Base-by-base conservation (phyloP, 768 basidiomycete species). In the Hygrocybe punicea region DNA sequence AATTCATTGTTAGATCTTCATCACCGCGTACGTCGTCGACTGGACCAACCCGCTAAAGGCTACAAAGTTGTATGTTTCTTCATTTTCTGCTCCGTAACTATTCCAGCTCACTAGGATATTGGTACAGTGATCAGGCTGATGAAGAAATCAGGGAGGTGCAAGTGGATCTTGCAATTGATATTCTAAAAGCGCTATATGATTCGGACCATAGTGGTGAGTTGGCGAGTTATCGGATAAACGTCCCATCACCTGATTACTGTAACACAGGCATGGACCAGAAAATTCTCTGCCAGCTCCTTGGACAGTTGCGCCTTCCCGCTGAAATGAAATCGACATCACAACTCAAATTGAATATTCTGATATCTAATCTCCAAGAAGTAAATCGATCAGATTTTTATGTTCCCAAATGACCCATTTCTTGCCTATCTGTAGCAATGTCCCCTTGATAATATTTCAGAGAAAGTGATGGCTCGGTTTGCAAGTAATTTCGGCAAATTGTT, bases 21-120 rank as follows among this genome's bases (percentile, higher is more conserved):
- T 91, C 17, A 71, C 82, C 2, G 80, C 88, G 2, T 89, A 86
- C 56, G 81, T 95, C 65, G 78, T 87, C 2, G 92, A 94, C 61
- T 96, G 93, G 93, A 91, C 89, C 3, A 87, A 95, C 66, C 89
- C 91, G 0, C 78, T 82, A 65, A 92, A 90, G 64, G 80, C 81
- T 35, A 78, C 83, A 65, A 65, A 76, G 76, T 72, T 66, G 72
- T 74, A 50, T 46, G 77, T 61, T 13, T 11, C 55, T 24, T 57
- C 59, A n/a, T n/a, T n/a, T n/a, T n/a, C n/a, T n/a, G n/a, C 4
- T 57, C 21, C 17, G 53, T 14, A 29, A 59, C 16, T 53, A 34
- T 56, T 36, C 59, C 64, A 52, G 62, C 7, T 42, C 29, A 36
- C 25, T 4, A 17, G 29, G 19, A 49, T 29, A 46, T 36, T 39